A percentile compares a stretch with the other conserved stretches of the same genome.
phyloP scores from a whole-genome alignment of 2,329 filamentous ascomycete genomes.

The Elsinoe ampelina region DNA sequence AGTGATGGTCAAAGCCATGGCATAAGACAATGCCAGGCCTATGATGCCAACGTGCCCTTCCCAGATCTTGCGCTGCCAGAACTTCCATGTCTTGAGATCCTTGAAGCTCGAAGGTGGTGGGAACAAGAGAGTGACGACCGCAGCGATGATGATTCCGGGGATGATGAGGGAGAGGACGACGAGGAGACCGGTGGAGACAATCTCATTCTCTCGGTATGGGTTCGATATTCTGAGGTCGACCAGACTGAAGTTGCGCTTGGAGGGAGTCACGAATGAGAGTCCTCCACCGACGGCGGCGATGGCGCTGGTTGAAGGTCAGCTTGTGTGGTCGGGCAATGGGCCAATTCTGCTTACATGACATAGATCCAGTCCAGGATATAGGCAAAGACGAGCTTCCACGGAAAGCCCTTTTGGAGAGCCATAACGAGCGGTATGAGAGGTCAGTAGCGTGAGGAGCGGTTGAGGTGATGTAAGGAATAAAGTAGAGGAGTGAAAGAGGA shows the following conservation, averaged over 20 bases:
- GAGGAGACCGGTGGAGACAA: conserved; percentile 58
- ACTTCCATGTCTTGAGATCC: conserved; percentile 50
- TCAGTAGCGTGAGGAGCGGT: not conserved
- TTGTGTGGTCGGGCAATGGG: not conserved
- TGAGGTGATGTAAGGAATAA: not conserved
- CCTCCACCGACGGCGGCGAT: conserved; percentile 31
- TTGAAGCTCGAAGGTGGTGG: conserved; percentile 30
- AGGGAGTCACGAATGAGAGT: conserved; percentile 53
- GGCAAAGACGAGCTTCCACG: conserved; percentile 44
- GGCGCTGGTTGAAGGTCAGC: conserved; percentile 13
- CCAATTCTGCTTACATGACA: conserved; percentile 43
- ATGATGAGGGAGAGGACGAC: conserved; percentile 53
- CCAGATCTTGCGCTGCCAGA: conserved; percentile 81
- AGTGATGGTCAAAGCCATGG: conserved; percentile 68
- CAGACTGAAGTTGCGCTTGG: conserved; percentile 61
- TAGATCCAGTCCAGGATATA: conserved; percentile 69
- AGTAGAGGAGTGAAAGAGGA: not conserved
- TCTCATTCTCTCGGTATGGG: conserved; percentile 61
- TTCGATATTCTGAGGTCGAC: conserved; percentile 71
- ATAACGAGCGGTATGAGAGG: conserved; percentile 6
- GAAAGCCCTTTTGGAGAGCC: not conserved
- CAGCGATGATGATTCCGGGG: conserved; percentile 58
- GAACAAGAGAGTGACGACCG: conserved; percentile 56
- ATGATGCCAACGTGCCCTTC: conserved; percentile 79
- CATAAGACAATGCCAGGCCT: conserved; percentile 64